Conservation (phyloP, 495 filamentous ascomycete species). For the Neurospora tetraspora region DNA sequence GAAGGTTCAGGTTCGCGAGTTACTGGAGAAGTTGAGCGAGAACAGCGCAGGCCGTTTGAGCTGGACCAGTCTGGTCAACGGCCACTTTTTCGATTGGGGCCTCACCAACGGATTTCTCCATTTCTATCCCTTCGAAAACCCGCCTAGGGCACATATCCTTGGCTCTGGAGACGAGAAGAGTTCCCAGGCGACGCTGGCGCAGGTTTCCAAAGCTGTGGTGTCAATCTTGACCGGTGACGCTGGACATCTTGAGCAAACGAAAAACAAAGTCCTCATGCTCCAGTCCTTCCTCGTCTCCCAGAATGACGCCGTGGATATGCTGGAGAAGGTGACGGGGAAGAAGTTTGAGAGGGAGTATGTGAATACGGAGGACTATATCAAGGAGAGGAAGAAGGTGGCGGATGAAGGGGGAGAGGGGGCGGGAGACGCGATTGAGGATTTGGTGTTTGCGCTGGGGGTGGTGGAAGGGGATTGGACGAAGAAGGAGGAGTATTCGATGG, state of each 20-base stretch:
- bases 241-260: constrained; percentile 21
- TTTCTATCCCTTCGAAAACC: constrained; percentile 25
- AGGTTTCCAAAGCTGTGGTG: constrained; percentile 29
- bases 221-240: constrained; percentile 24
- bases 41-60: constrained; percentile 12
- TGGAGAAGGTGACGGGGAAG: constrained; percentile 30
- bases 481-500: constrained; percentile 18
- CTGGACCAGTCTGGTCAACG: constrained; percentile 33
- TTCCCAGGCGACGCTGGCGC: constrained; percentile 27
- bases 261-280: constrained; percentile 33
- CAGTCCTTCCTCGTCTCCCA: constrained; percentile 35
- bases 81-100: constrained; percentile 40
- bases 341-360: constrained; percentile 8
- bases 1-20: constrained; percentile 15
- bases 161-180: constrained; percentile 33
- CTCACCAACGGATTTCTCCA: constrained; percentile 24
- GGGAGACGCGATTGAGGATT: constrained; percentile 12
- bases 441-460: constrained; percentile 21
- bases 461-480: constrained; percentile 19
- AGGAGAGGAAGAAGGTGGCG: constrained; percentile 6
- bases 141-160: constrained; percentile 21
- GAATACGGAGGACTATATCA: constrained; percentile 11
- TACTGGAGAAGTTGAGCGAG: constrained; percentile 7
- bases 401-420: constrained; percentile 10
- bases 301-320: constrained; percentile 31